These are phyloP conservation scores for Fraxinus excelsior DNA, from an alignment of 257 asterid genomes.

Conservation along the genomic window DNA sequence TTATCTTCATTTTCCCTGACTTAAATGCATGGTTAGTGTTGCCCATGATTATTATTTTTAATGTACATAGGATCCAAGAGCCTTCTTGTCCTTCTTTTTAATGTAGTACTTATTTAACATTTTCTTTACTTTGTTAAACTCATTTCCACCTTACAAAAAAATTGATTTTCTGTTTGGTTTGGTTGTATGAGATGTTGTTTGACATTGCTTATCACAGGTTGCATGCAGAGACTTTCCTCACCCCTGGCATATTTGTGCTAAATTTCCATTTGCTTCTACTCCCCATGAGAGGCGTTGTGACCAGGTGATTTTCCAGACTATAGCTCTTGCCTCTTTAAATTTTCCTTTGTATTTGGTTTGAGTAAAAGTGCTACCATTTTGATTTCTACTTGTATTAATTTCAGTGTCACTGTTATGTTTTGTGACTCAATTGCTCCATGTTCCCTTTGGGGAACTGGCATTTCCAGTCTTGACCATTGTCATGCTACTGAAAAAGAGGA, in stretches of 20 bases:
- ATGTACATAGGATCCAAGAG: neutral
- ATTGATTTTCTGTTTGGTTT: slow-evolving; percentile 12
- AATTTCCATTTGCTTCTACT: slow-evolving; percentile 60
- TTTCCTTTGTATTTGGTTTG: slow-evolving; percentile 3
- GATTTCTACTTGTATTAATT: slow-evolving; percentile 31
- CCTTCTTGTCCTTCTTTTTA: neutral
- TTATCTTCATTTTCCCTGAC: neutral
- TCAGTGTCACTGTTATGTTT: slow-evolving; percentile 95
- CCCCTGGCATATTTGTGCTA: slow-evolving; percentile 81
- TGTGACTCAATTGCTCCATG: slow-evolving; percentile 94
- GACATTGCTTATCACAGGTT: slow-evolving; percentile 43
- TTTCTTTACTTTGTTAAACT: neutral
- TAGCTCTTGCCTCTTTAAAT: slow-evolving; percentile 6
- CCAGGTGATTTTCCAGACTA: slow-evolving; percentile 49
- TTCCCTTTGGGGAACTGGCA: slow-evolving; percentile 62
- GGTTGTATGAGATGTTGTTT: slow-evolving; percentile 4
- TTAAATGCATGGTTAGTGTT: neutral
- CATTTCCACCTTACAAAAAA: neutral
- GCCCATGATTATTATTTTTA: neutral
- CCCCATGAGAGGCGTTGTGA: slow-evolving; percentile 62
- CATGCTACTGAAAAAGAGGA: slow-evolving; percentile 84
- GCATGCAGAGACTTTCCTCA: slow-evolving; percentile 99
- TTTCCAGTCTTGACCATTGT: slow-evolving; percentile 60
- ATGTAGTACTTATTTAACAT: neutral
- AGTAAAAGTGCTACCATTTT: slow-evolving; percentile 19